Conservation (phyloP, 2,329 filamentous ascomycete genomes). For the Tricladium varicosporioides region DNA sequence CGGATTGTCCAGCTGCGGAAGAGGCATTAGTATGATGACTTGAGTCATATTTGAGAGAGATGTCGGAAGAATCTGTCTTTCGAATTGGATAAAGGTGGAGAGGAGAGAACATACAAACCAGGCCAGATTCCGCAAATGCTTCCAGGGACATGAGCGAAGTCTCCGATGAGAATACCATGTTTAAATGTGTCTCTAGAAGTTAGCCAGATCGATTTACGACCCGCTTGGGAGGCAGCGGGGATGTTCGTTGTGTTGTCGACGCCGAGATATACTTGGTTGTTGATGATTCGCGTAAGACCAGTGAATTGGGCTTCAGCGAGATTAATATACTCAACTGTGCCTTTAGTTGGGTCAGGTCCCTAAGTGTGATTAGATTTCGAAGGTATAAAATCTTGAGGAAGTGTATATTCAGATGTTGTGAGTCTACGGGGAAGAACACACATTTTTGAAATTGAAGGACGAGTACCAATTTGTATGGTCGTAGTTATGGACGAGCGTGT, state of each 20-base stretch:
- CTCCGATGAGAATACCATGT: conserved; percentile 45
- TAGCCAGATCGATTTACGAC: conserved; percentile 45
- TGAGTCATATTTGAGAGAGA: not conserved
- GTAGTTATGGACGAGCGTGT: not conserved
- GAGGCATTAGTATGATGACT: not conserved
- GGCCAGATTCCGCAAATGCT: conserved; percentile 20
- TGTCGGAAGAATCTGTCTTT: not conserved
- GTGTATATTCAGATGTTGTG: not conserved
- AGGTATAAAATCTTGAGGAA: not conserved
- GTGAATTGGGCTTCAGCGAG: conserved; percentile 26
- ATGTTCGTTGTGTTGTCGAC: conserved; percentile 42
- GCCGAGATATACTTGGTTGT: conserved; percentile 41
- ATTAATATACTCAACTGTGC: conserved; percentile 33
- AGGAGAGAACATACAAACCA: conserved; percentile 36
- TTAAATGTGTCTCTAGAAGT: conserved; percentile 43
- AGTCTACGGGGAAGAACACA: not conserved
- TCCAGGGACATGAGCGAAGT: conserved; percentile 47
- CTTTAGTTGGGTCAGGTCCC: not conserved
- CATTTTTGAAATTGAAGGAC: not conserved
- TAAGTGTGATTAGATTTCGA: not conserved
- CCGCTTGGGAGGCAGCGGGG: conserved; percentile 30
- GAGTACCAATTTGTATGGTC: not conserved
- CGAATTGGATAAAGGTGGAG: no score
- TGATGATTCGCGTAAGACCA: conserved; percentile 22
- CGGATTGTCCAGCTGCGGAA: conserved; percentile 14